phyloP scores from a whole-genome alignment of 2,329 filamentous ascomycete genomes.

The Lecanoromycetidae sp. region DNA sequence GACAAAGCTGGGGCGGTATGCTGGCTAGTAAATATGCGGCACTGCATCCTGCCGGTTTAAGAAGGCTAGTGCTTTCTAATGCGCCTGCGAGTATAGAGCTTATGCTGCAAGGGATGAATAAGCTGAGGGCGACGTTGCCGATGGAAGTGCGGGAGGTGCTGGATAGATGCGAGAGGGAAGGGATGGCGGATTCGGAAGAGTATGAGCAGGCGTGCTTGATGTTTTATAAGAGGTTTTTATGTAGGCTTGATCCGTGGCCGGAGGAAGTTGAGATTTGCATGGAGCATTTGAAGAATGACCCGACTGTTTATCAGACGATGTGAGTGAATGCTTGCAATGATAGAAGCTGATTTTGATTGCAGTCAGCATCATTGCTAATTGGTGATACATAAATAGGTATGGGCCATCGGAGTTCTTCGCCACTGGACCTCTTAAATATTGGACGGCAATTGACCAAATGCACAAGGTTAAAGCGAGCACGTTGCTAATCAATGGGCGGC shows the following conservation, averaged over 20 bases:
- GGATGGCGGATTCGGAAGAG: conserved; percentile 12
- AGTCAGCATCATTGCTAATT: neutral
- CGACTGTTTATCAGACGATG: conserved; percentile 23
- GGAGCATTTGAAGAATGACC: conserved; percentile 20
- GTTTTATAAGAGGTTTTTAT: conserved; percentile 24
- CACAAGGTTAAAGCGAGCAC: conserved; percentile 29
- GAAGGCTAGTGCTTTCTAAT: conserved; percentile 29
- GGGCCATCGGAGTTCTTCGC: conserved; percentile 30
- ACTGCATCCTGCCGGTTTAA: conserved; percentile 26
- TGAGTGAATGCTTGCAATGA: conserved; percentile 11
- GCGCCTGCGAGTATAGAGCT: conserved; percentile 22
- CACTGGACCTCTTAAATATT: conserved; percentile 31
- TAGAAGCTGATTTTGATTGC: no score
- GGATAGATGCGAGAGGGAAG: conserved; percentile 17
- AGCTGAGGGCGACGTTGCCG: conserved; percentile 20
- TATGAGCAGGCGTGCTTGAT: conserved; percentile 14
- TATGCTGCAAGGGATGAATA: conserved; percentile 19
- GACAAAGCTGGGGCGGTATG: conserved; percentile 45
- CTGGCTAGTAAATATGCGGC: conserved; percentile 34
- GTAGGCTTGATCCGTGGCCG: conserved; percentile 24
- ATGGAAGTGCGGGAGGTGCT: conserved; percentile 17
- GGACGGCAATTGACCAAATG: conserved; percentile 26
- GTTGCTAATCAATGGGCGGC: conserved; percentile 33
- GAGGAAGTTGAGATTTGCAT: conserved; percentile 22
- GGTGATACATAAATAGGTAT: conserved; percentile 20